Evolutionary conservation across 2,329 filamentous ascomycete species (phyloP).

Genomic region (Trichoderma afroharzianum): DNA sequence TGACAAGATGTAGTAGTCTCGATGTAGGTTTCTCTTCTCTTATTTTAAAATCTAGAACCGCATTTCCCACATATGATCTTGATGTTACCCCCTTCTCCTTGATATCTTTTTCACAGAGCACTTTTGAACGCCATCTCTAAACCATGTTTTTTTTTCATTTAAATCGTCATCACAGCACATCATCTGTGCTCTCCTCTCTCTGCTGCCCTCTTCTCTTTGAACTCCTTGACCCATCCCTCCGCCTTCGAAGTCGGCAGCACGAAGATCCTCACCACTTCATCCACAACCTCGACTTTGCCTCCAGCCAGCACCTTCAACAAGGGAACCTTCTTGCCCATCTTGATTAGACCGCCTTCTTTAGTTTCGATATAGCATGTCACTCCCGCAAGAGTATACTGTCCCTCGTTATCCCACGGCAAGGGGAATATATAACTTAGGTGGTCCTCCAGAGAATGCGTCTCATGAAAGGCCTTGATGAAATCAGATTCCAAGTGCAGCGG

Average conservation of each 20-base stretch:
- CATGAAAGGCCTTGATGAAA: conserved; percentile 83
- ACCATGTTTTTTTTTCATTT: neutral
- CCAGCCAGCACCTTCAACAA: conserved; percentile 70
- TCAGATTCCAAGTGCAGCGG: conserved; percentile 78
- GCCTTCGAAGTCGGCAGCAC: conserved; percentile 72
- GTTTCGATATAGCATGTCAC: conserved; percentile 95
- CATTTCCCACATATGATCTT: neutral
- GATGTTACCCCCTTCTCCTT: neutral
- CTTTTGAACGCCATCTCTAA: neutral
- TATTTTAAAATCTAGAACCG: neutral
- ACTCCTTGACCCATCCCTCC: conserved; percentile 74
- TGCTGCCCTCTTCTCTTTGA: conserved; percentile 68
- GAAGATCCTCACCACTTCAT: conserved; percentile 78
- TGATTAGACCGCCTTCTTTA: conserved; percentile 71
- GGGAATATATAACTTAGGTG: conserved; percentile 86
- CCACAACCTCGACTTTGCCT: conserved; percentile 81
- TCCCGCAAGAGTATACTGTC: conserved; percentile 59
- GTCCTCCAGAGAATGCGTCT: conserved; percentile 69
- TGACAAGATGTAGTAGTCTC: neutral
- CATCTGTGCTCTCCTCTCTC: conserved; percentile 34
- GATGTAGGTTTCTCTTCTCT: neutral
- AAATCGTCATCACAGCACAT: neutral
- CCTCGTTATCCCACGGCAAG: conserved; percentile 73
- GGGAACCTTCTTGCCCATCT: conserved; percentile 80
- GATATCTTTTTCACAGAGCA: neutral